Conservation (phyloP, 106 monocot genomes). For the Dendrobium nobile region DNA sequence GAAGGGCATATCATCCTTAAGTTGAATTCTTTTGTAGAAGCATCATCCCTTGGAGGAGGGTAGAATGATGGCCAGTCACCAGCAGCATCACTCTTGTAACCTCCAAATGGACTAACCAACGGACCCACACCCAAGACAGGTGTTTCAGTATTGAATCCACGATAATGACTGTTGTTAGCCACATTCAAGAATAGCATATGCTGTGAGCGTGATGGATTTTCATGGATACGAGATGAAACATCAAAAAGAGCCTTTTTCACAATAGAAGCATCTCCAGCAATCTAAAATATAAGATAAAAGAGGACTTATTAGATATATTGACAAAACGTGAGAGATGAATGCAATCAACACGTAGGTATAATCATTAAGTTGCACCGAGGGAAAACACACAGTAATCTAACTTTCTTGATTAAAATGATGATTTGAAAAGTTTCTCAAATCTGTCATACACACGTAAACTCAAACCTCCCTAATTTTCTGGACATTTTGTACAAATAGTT, state of each 20-base stretch:
- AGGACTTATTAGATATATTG: background rate
- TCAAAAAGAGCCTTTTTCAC: conserved; percentile 80
- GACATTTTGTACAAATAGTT: background rate
- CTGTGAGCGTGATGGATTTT: conserved; percentile 89
- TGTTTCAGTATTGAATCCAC: conserved; percentile 28
- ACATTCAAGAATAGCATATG: conserved; percentile 47
- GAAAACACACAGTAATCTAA: background rate
- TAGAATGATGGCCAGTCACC: conserved; percentile 71
- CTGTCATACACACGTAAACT: background rate
- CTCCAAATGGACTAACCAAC: conserved; percentile 55
- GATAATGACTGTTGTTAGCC: conserved; percentile 34
- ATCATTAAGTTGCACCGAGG: background rate
- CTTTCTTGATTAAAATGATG: background rate
- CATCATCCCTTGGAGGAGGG: conserved; percentile 59
- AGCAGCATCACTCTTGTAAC: conserved; percentile 58
- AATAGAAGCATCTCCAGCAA: conserved; percentile 64
- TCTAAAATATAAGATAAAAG: conserved; percentile 25
- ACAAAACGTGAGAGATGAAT: background rate
- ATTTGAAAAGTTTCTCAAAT: background rate
- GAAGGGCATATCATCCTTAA: conserved; percentile 68
- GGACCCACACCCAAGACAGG: conserved; percentile 51
- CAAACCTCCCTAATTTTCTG: background rate
- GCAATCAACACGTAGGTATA: background rate
- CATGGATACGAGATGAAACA: conserved; percentile 77
- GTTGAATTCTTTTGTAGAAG: conserved; percentile 67